Conservation (phyloP, 148 eudicot genomes). For the Tetragonia tetragonoides region DNA sequence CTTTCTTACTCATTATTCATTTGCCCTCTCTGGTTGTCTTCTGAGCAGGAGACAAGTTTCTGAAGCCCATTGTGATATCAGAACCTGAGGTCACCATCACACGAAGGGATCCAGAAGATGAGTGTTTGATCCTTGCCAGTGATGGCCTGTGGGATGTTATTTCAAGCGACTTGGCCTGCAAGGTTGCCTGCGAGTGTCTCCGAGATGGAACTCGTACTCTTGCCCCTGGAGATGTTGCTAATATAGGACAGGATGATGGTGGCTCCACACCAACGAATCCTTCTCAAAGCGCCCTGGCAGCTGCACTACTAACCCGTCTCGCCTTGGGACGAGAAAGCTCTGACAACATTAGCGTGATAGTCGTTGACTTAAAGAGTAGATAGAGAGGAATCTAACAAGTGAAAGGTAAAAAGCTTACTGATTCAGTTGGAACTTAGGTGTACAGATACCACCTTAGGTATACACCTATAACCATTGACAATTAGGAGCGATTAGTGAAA, state of each 20-base stretch:
- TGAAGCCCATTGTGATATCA: slow-evolving; percentile 33
- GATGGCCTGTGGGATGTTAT: slow-evolving; percentile 50
- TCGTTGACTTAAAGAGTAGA: slow-evolving; percentile 35
- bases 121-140: slow-evolving; percentile 43
- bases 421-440: slow-evolving; percentile 8
- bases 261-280: background rate
- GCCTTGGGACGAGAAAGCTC: slow-evolving; percentile 38
- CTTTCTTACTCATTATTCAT: background rate
- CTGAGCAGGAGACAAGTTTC: slow-evolving; percentile 39
- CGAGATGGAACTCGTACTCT: slow-evolving; percentile 7
- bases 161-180: slow-evolving; percentile 33
- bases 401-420: background rate
- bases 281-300: slow-evolving; percentile 32
- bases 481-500: background rate
- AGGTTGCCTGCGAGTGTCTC: slow-evolving; percentile 32
- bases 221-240: background rate
- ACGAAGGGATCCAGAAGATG: slow-evolving; percentile 31
- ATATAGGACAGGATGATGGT: background rate
- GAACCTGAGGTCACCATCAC: slow-evolving; percentile 44
- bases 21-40: background rate
- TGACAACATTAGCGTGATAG: slow-evolving; percentile 50
- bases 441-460: slow-evolving; percentile 10
- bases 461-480: slow-evolving; percentile 14
- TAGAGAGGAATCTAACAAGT: slow-evolving; percentile 1
- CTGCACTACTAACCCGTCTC: slow-evolving; percentile 41